Base-by-base conservation (phyloP, 2,329 filamentous ascomycete species). In the Colletotrichum sp. region DNA sequence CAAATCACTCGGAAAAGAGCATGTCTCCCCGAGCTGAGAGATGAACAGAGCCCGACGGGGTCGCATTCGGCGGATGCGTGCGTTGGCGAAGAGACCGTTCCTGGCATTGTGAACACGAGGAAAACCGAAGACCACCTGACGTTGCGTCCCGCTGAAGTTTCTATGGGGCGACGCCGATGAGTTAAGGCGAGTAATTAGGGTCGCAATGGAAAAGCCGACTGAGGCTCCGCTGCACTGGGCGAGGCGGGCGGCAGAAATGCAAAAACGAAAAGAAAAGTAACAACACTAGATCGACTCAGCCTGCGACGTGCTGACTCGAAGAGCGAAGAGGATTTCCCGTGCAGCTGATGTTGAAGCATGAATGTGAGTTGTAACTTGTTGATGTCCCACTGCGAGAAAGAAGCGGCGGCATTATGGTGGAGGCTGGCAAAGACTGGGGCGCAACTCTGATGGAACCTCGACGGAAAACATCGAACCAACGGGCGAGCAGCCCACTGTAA, bases 51-150 rank as follows among this genome's bases (percentile, higher is more conserved):
- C 16, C 55, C 69, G 63, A 64, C 13, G 57, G 24, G 69, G 55
- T 61, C 24, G 69, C 69, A 58, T 52, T 52, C 43, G 43, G 43
- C 58, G 48, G 30, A 63, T 34, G 55, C 38, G 55, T 75, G 36
- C 72, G 63, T 72, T 67, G 72, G 72, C 72, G 36, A 67, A 72
- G 72, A 75, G 38, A 72, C 63, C 9, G 8, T 52, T n/a, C 34
- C 30, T 70, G 32, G 68, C 43, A 52, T 52, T 52, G 43, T 52
- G 32, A 60, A 75, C 36, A 63, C 68, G 72, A 75, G 61, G 66
- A 32, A 28, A 58, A 60, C n/a, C 15, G 10, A 9, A 63, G 69
- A 66, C 69, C 72, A 75, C 69, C 69, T 75, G 72, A 75, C 72
- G 61, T 36, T 61, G 52, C 48, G 48, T 58, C 52, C 66, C 48